phyloP scores from a whole-genome alignment of 164 flowering plant species.

The Malania oleifera region DNA sequence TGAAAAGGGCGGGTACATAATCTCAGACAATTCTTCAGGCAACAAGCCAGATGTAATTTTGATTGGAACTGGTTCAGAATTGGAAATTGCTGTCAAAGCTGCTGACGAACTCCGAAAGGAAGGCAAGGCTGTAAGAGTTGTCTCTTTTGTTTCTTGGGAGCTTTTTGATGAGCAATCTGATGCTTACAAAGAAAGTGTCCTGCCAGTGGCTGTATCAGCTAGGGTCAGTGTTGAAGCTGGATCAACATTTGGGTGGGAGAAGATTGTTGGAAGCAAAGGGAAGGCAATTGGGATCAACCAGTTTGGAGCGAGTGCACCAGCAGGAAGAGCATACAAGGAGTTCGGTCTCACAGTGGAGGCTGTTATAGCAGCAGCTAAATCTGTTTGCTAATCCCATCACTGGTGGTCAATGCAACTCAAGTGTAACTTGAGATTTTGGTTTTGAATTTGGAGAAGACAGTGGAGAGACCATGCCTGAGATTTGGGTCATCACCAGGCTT shows the following conservation, averaged over 20 bases:
- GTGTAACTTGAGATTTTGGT: conserved; percentile 11
- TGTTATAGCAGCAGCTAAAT: conserved; percentile 79
- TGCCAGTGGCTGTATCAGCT: conserved; percentile 74
- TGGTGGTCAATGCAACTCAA: conserved; percentile 3
- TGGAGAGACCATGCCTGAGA: conserved; percentile 1
- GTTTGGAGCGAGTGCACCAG: conserved; percentile 98
- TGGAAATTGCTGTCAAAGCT: conserved; percentile 85
- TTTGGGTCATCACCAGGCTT: conserved; percentile 10
- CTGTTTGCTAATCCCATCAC: conserved; percentile 29
- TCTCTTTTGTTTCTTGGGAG: conserved; percentile 87
- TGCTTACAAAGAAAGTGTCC: conserved; percentile 89
- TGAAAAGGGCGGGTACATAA: conserved; percentile 82
- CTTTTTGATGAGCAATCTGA: conserved; percentile 84
- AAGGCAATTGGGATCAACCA: conserved; percentile 84
- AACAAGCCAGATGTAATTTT: conserved; percentile 89
- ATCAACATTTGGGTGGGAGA: conserved; percentile 88
- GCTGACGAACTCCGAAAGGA: conserved; percentile 81
- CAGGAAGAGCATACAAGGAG: conserved; percentile 85
- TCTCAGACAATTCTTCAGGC: conserved; percentile 77
- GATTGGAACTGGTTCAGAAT: conserved; percentile 94
- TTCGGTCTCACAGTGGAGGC: conserved; percentile 84
- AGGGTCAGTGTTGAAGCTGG: conserved; percentile 96
- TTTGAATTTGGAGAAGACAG: conserved; percentile 7
- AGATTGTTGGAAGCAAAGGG: conserved; percentile 72
- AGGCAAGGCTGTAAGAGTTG: conserved; percentile 87